phyloP scores from a whole-genome alignment of 805 yeast species.

The Metschnikowia proteae region DNA sequence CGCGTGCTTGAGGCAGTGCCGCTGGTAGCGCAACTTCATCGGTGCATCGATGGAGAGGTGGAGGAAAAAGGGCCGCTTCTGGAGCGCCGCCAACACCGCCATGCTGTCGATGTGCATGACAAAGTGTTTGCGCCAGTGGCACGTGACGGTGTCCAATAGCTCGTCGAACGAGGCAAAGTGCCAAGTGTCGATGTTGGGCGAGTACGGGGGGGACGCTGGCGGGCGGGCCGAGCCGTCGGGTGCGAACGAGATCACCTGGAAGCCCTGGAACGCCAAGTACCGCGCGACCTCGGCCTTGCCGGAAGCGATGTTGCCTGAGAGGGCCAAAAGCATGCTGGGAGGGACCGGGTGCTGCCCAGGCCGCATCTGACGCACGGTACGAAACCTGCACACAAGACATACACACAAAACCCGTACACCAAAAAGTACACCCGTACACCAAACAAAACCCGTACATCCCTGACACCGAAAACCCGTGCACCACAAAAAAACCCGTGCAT shows the following conservation, averaged over 20 bases:
- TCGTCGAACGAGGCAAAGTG: conserved; percentile 40
- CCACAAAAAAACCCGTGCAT: too few species aligned
- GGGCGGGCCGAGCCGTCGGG: neutral
- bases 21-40: conserved; percentile 40
- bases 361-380: too few species aligned
- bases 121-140: conserved; percentile 58
- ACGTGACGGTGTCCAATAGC: conserved; percentile 59
- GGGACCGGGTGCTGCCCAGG: too few species aligned
- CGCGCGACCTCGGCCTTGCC: conserved; percentile 65
- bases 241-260: conserved; percentile 27
- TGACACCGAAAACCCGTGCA: neutral
- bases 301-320: conserved; percentile 65
- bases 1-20: conserved; percentile 24
- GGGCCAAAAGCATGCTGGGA: conserved; percentile 60
- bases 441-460: neutral
- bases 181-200: conserved; percentile 10
- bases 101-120: conserved; percentile 53
- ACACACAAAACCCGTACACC: too few species aligned
- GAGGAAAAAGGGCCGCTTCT: conserved; percentile 77
- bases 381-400: too few species aligned
- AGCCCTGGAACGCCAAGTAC: conserved; percentile 55
- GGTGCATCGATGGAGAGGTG: conserved; percentile 81
- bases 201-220: neutral
- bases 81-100: conserved; percentile 42
- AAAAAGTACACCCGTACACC: neutral